These are phyloP conservation scores for Parsonsia alboflavescens DNA, from an alignment of 257 asterid species.

Conservation along the genomic window DNA sequence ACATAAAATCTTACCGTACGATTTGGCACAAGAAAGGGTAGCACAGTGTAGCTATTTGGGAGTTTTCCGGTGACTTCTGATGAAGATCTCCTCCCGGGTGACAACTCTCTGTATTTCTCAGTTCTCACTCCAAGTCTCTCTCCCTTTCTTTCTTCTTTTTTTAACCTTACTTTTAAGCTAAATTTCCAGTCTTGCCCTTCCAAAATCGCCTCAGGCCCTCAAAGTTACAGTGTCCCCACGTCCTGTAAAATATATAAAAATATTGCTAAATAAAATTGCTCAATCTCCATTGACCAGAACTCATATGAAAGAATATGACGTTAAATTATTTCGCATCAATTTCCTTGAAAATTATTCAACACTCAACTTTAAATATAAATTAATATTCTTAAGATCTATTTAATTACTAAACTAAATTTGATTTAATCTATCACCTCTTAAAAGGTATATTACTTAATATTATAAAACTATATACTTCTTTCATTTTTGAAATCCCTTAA, in stretches of 20 bases:
- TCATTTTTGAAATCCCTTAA: too few relatives aligned
- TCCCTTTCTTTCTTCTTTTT: not conserved
- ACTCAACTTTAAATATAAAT: too few relatives aligned
- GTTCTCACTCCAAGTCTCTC: not conserved
- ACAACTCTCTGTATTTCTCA: not conserved
- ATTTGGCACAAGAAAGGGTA: not conserved
- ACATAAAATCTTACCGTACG: not conserved
- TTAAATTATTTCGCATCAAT: too few relatives aligned
- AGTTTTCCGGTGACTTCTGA: not conserved
- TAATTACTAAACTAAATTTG: too few relatives aligned
- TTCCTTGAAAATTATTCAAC: too few relatives aligned
- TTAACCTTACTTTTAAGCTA: not conserved
- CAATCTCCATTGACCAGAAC: too few relatives aligned
- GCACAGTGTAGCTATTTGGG: not conserved
- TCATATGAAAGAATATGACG: too few relatives aligned
- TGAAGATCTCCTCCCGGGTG: constrained; percentile 1
- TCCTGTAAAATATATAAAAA: not conserved
- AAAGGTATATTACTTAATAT: too few relatives aligned
- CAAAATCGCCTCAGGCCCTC: not conserved
- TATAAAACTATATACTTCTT: too few relatives aligned
- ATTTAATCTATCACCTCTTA: too few relatives aligned
- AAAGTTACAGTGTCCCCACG: not conserved
- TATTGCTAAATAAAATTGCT: too few relatives aligned
- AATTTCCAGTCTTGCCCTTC: constrained; percentile 19
- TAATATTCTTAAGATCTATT: too few relatives aligned